Base-by-base conservation (phyloP, 2,329 filamentous ascomycete species). In the Drechslera avenae region DNA sequence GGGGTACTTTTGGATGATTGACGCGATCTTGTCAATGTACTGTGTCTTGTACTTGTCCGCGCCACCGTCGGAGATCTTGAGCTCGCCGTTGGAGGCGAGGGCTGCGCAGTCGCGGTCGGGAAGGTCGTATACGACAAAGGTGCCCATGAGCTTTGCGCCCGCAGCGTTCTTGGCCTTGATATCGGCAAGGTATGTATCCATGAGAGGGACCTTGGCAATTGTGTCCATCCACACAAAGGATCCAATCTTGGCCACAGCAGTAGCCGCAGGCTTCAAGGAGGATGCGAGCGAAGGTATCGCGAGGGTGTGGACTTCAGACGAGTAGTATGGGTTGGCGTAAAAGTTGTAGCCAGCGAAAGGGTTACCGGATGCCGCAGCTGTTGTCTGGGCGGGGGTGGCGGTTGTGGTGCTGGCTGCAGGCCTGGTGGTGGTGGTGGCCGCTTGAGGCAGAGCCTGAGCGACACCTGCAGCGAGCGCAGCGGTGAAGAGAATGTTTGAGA, bases 81-180 rank as follows among this genome's bases (percentile, higher is more conserved):
- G 79, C 69, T 86, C 84, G 52, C 84, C 84, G 63, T 86, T 86
- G 56, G 83, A 86, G 12, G 84, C 83, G 60, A 82, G 75, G 41
- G 84, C 84, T 12, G 84, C 80, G 63, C 84, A 86, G 66, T 86
- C 84, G 66, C 84, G 81, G 60, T 85, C 83, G 36, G 84, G 84
- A 10, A 86, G 73, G 66, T 86, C 81, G 69, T 86, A 86, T 46
- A 86, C 81, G 46, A 87, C 84, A 45, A 86, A 81, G 1, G 76
- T 76, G 14, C 77, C 78, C 14, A 78, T 76, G 49, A 79, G 75
- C 43, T 67, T 78, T 6, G 78, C 77, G n/a, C 79, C 79, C 19
- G 75, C 77, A 19, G 67, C 71, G 49, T 83, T 82, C 57, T 76
- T 64, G 31, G 71, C 62, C 54, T 77, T 67, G 60, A 82, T 81